Percentiles rank a stretch among this genome's conserved stretches.
These are phyloP conservation scores for Pterulicium gracile DNA, from an alignment of 1,284 basidiomycete species.

Conservation along the genomic window DNA sequence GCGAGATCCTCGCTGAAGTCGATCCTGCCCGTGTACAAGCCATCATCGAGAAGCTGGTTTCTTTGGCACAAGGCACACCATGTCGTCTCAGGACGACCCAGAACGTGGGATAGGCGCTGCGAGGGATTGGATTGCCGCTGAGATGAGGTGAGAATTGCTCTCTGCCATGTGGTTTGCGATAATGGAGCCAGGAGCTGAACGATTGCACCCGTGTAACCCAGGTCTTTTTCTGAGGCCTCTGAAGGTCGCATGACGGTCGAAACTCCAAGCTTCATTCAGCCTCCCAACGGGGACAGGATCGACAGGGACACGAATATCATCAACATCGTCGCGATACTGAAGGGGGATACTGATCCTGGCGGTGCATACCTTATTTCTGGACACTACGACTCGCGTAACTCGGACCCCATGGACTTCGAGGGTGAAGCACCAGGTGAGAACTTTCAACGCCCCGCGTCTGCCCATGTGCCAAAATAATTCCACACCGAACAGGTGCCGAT, in stretches of 20 bases:
- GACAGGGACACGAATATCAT: slow-evolving; percentile 32
- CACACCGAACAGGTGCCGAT: slow-evolving; percentile 9
- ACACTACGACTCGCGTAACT: slow-evolving; percentile 39
- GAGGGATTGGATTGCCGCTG: slow-evolving; percentile 38
- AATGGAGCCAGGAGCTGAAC: too few species aligned
- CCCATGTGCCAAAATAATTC: not conserved
- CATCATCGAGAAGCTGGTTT: slow-evolving; percentile 38
- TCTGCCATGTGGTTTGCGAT: too few species aligned
- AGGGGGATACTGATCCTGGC: slow-evolving; percentile 33
- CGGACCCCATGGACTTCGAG: slow-evolving; percentile 27
- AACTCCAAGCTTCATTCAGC: slow-evolving; percentile 35
- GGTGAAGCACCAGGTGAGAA: slow-evolving; percentile 32
- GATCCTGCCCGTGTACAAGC: slow-evolving; percentile 31
- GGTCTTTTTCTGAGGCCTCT: slow-evolving; percentile 27
- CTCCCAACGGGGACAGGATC: slow-evolving; percentile 21
- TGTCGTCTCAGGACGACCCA: slow-evolving; percentile 39
- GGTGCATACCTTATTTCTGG: slow-evolving; percentile 39
- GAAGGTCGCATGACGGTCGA: slow-evolving; percentile 34
- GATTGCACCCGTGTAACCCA: slow-evolving; percentile 5
- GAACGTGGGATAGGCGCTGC: slow-evolving; percentile 42
- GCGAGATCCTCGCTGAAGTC: slow-evolving; percentile 30
- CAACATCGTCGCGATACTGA: slow-evolving; percentile 39
- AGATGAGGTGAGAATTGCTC: slow-evolving; percentile 28
- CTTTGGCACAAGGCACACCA: slow-evolving; percentile 41
- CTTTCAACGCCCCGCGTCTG: not conserved